Evolutionary conservation across 768 basidiomycete genomes (phyloP).

Genomic region (Grammothele lineata): DNA sequence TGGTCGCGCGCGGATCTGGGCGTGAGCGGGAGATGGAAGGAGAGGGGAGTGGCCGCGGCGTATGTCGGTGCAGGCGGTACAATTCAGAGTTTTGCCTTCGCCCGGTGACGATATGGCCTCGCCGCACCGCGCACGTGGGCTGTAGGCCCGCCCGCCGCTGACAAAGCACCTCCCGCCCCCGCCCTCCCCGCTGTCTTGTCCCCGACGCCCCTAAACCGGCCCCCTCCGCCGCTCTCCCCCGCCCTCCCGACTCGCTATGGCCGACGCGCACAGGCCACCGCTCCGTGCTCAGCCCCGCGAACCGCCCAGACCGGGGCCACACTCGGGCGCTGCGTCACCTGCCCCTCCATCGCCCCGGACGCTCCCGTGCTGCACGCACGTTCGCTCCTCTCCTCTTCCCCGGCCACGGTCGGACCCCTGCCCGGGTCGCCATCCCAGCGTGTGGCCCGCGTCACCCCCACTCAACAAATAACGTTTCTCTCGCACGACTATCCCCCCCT

Average conservation of each 20-base stretch:
- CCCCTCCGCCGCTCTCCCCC: not conserved
- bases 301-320: too few relatives aligned
- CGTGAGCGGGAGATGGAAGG: not conserved
- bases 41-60: not conserved
- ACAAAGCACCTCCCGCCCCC: constrained; percentile 17
- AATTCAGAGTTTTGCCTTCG: constrained; percentile 8
- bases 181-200: constrained; percentile 1
- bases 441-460: constrained; percentile 10
- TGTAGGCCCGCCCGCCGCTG: constrained; percentile 14
- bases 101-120: constrained; percentile 16
- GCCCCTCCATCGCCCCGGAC: not conserved
- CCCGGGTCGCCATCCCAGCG: not conserved
- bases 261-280: not conserved
- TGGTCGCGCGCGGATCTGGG: constrained; percentile 11
- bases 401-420: constrained; percentile 9
- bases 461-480: constrained; percentile 8
- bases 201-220: not conserved
- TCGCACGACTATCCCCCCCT: constrained; percentile 9
- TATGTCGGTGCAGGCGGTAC: not conserved
- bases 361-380: constrained; percentile 14
- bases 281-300: too few relatives aligned
- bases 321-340: too few relatives aligned
- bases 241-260: not conserved
- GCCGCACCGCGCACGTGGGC: constrained; percentile 29
- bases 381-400: constrained; percentile 12